These are phyloP conservation scores for Sphaerulina vaccinii DNA, from an alignment of 2,329 filamentous ascomycete species.

Conservation along the genomic window DNA sequence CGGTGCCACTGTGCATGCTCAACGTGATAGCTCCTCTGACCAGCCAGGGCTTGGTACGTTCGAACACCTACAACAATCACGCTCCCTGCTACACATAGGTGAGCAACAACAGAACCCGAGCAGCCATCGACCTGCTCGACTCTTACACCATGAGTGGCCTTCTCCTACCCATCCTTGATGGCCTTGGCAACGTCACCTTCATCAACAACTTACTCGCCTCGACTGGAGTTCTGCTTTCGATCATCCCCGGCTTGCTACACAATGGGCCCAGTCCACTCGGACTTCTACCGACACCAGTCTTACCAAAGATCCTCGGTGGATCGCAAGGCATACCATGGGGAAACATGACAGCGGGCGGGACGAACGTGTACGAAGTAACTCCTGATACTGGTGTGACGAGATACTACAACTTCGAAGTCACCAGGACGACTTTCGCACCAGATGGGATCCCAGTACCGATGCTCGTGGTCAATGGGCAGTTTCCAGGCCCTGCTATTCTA, in stretches of 20 bases:
- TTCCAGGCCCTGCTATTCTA: conserved; percentile 31
- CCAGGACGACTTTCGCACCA: conserved; percentile 23
- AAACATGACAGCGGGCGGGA: conserved; percentile 28
- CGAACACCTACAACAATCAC: too few relatives aligned
- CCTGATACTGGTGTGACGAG: conserved; percentile 31
- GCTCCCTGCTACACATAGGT: too few relatives aligned
- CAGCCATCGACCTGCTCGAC: too few relatives aligned
- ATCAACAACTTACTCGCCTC: conserved; percentile 23
- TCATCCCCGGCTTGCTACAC: conserved; percentile 19
- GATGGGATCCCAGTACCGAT: conserved; percentile 26
- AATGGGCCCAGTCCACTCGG: too few relatives aligned
- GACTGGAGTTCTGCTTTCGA: conserved; percentile 17
- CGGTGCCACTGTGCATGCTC: neutral
- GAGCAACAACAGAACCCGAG: too few relatives aligned
- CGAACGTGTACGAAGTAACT: conserved; percentile 26
- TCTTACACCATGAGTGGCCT: conserved; percentile 1
- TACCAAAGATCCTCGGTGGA: conserved; percentile 19
- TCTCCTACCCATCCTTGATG: conserved; percentile 15
- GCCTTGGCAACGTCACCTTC: conserved; percentile 22
- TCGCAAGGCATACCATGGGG: conserved; percentile 33
- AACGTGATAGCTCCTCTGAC: too few relatives aligned
- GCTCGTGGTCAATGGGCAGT: conserved; percentile 30
- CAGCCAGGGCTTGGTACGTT: too few relatives aligned
- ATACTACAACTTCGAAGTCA: conserved; percentile 30
- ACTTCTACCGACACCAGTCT: conserved; percentile 16